Percentiles rank a stretch among this genome's conserved stretches.
phyloP scores from a whole-genome alignment of 1,284 basidiomycete genomes.

The Schizophyllum amplum region DNA sequence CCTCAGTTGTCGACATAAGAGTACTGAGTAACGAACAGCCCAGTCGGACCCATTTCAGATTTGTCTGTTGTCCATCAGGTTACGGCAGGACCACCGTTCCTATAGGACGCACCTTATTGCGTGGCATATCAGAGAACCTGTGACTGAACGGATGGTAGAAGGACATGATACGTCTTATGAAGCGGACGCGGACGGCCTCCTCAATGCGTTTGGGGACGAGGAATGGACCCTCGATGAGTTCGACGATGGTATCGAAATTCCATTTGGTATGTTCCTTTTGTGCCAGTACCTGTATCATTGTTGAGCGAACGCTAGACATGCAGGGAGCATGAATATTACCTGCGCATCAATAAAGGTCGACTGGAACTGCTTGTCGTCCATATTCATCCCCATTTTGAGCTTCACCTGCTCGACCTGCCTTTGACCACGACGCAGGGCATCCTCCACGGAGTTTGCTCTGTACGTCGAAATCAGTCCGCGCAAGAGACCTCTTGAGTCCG shows the following conservation, averaged over 20 bases:
- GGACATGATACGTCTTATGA: conserved; percentile 79
- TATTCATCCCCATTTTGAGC: conserved; percentile 83
- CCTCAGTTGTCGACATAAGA: conserved; percentile 78
- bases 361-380: conserved; percentile 90
- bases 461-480: conserved; percentile 1
- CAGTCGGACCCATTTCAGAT: conserved; percentile 76
- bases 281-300: conserved; percentile 56
- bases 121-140: conserved; percentile 79
- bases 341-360: conserved; percentile 77
- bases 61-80: conserved; percentile 38
- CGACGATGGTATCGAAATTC: conserved; percentile 85
- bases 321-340: conserved; percentile 30
- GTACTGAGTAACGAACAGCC: conserved; percentile 81
- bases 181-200: conserved; percentile 88
- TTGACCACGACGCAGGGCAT: conserved; percentile 81
- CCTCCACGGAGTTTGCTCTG: conserved; percentile 83
- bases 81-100: not conserved
- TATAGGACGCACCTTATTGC: conserved; percentile 47
- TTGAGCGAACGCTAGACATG: too few relatives aligned
- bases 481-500: not conserved
- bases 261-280: conserved; percentile 90
- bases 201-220: conserved; percentile 91
- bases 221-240: conserved; percentile 88
- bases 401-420: conserved; percentile 87
- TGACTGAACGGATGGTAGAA: conserved; percentile 91